Evolutionary conservation across 305 asterid species (phyloP), one percentile per base, ranked within the genome.

Genomic region (Plantago coronopus): DNA sequence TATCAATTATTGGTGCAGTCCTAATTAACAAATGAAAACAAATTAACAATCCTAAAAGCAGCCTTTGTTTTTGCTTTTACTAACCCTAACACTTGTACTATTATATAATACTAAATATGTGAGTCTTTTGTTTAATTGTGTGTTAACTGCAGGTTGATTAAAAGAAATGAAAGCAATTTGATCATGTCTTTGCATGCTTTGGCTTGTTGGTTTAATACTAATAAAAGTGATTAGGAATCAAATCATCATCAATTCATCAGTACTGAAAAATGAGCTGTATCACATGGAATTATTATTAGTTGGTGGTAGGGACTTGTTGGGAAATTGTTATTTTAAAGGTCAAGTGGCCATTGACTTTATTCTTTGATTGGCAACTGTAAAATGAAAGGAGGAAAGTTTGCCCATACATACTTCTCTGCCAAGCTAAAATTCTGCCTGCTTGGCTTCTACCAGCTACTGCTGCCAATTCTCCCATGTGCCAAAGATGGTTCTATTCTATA

Each of bases 251-350:
- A 75, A 62, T 51, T 53, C 54, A 69, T 22, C 25, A 17, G 12
- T 3, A 17, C 38, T 53, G 55, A 48, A 50, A 48, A 54, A 61
- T 69, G 75, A 79, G 79, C 76, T 81, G 80, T 56, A 66, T 27
- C 74, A 68, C 82, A 70, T 83, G 82, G 68, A 73, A 78, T 64
- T 70, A 66, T 51, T 60, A 45, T 47, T 59, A 49, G 58, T 71
- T 68, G 54, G 70, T 74, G 61, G 74, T 74, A 59, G 78, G 78
- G 72, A 65, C 66, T 67, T 62, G 48, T 23, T 51, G 2, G 67
- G 9, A 38, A 49, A 44, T 31, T 71, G 20, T 31, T 59, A 58
- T 34, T 34, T 34, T 34, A 59, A 48, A 1, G 17, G n/a, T n/a
- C 54, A 51, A 47, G 59, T 55, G 59, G 59, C 60, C 69, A 65